Conservation (phyloP, 2,329 filamentous ascomycete species). For the Aaosphaeria arxii region DNA sequence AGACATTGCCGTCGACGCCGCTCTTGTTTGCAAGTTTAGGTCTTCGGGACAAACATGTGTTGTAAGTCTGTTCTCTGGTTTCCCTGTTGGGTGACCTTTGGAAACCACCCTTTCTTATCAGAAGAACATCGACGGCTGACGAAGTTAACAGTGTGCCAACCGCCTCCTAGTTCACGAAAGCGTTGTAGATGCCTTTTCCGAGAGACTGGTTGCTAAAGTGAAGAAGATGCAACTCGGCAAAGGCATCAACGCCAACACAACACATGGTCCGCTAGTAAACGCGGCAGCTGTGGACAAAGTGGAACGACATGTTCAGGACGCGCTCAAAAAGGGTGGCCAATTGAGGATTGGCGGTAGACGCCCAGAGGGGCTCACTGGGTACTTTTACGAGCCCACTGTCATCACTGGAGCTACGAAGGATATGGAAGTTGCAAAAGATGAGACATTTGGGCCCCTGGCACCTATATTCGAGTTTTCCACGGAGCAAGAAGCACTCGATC, state of each 20-base stretch:
- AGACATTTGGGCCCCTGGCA: slow-evolving; percentile 94
- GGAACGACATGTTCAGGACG: slow-evolving; percentile 34
- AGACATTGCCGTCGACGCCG: slow-evolving; percentile 77
- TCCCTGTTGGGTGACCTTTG: too few species aligned
- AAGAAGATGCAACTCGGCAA: slow-evolving; percentile 68
- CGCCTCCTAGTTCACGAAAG: slow-evolving; percentile 75
- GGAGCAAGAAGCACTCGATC: slow-evolving; percentile 79
- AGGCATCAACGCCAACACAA: slow-evolving; percentile 67
- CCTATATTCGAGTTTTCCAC: slow-evolving; percentile 85
- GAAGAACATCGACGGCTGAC: not conserved
- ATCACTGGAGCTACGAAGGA: slow-evolving; percentile 80
- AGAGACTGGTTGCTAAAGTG: slow-evolving; percentile 69
- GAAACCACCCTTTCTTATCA: slow-evolving; percentile 17
- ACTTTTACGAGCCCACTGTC: slow-evolving; percentile 90
- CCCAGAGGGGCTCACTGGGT: slow-evolving; percentile 53
- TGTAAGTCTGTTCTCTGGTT: not conserved
- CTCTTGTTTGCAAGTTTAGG: slow-evolving; percentile 86
- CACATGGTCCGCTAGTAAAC: slow-evolving; percentile 84
- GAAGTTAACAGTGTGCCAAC: slow-evolving; percentile 52
- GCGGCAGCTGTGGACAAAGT: slow-evolving; percentile 59
- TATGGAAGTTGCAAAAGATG: slow-evolving; percentile 82
- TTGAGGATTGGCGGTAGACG: slow-evolving; percentile 56
- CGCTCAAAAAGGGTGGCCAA: slow-evolving; percentile 28
- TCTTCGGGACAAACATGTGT: slow-evolving; percentile 95
- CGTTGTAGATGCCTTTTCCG: slow-evolving; percentile 72